A percentile compares a stretch with the other conserved stretches of the same genome.
Evolutionary conservation across 352 stramenopile species (phyloP).

Genomic region (Phytophthora citrophthora): DNA sequence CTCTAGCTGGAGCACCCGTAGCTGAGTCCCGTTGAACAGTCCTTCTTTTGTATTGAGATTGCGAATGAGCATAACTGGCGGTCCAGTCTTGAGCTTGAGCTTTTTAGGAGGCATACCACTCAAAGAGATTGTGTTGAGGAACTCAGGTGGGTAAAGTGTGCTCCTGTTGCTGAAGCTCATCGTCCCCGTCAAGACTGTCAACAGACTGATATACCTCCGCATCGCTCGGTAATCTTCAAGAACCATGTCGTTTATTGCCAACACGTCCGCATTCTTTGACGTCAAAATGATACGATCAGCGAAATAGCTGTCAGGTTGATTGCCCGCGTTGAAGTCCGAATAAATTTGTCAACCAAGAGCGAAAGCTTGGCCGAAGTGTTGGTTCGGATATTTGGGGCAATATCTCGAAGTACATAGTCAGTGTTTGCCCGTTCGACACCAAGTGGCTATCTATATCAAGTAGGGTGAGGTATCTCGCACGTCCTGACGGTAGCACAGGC

Average conservation of each 20-base stretch:
- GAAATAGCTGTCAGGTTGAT: neutral
- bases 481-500: neutral
- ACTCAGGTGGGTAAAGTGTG: slow-evolving; percentile 2
- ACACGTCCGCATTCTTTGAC: neutral
- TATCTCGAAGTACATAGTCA: neutral
- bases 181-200: neutral
- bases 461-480: neutral
- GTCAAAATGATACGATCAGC: neutral
- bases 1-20: neutral
- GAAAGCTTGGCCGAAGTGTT: neutral
- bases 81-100: neutral
- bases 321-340: neutral
- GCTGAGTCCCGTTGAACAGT: slow-evolving; percentile 3
- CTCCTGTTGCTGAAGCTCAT: neutral
- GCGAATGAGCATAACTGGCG: neutral
- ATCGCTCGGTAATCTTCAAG: neutral
- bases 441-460: neutral
- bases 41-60: slow-evolving; percentile 11
- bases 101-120: slow-evolving; percentile 13
- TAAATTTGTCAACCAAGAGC: neutral
- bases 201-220: neutral
- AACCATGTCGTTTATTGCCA: neutral
- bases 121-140: slow-evolving; percentile 8
- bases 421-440: neutral
- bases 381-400: slow-evolving; percentile 2